Percentiles rank a stretch among this genome's conserved stretches.
Conservation (phyloP, 2,329 filamentous ascomycete genomes). For the Calonectria crousiana region DNA sequence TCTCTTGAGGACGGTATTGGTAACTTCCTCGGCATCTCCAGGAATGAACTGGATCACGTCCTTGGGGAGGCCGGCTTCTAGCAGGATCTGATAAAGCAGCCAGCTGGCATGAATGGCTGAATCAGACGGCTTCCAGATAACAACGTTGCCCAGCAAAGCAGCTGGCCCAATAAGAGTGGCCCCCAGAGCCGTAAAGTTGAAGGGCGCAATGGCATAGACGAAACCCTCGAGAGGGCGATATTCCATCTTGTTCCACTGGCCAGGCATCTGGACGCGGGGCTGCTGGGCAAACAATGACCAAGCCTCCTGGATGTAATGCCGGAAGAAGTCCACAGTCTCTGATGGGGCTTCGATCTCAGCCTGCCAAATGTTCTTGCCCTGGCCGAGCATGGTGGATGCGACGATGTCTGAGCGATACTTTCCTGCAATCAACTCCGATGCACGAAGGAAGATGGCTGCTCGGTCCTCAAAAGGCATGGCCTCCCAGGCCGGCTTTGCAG, state of each 20-base stretch:
- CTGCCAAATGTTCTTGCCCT: slow-evolving; percentile 39
- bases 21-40: slow-evolving; percentile 52
- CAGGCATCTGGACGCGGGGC: slow-evolving; percentile 13
- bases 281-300: slow-evolving; percentile 35
- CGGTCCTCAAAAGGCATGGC: slow-evolving; percentile 32
- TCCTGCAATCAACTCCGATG: slow-evolving; percentile 33
- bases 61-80: slow-evolving; percentile 54
- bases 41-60: slow-evolving; percentile 54
- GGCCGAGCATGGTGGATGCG: slow-evolving; percentile 34
- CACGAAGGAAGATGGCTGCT: slow-evolving; percentile 33
- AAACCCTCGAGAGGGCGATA: slow-evolving; percentile 56
- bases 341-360: slow-evolving; percentile 35
- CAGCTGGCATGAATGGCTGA: slow-evolving; percentile 49
- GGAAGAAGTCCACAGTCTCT: slow-evolving; percentile 51
- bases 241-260: slow-evolving; percentile 44
- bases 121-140: slow-evolving; percentile 56
- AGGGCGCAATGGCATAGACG: slow-evolving; percentile 55
- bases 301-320: slow-evolving; percentile 35
- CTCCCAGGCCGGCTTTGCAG: slow-evolving; percentile 33
- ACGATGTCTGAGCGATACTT: slow-evolving; percentile 37
- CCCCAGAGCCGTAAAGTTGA: slow-evolving; percentile 58
- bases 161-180: slow-evolving; percentile 52
- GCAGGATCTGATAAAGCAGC: slow-evolving; percentile 53
- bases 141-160: slow-evolving; percentile 55
- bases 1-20: slow-evolving; percentile 48